phyloP scores from a whole-genome alignment of 805 yeast genomes.

The Cyberlindnera veronae region DNA sequence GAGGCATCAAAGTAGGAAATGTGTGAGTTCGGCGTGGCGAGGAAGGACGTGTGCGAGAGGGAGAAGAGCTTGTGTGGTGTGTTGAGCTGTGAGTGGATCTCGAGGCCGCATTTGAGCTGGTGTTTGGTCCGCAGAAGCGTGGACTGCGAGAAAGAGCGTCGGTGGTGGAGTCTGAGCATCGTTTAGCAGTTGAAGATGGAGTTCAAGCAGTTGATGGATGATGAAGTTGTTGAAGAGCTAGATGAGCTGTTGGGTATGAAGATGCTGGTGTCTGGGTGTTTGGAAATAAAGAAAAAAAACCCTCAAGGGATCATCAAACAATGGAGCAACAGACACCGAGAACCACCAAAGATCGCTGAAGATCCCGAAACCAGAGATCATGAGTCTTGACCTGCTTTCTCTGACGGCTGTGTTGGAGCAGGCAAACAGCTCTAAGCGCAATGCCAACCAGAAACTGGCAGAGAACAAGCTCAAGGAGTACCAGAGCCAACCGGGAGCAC shows the following conservation, averaged over 20 bases:
- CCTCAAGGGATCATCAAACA: no score
- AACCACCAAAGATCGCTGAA: background rate
- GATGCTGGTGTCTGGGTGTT: background rate
- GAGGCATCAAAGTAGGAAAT: conserved; percentile 81
- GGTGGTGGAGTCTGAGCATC: no score
- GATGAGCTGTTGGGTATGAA: no score
- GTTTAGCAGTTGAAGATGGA: no score
- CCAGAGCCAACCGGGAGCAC: conserved; percentile 63
- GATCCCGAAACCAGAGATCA: background rate
- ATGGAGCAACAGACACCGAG: no score
- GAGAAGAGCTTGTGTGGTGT: conserved; percentile 79
- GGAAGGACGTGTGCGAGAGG: conserved; percentile 45
- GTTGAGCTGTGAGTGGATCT: conserved; percentile 86
- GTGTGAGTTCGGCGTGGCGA: conserved; percentile 59
- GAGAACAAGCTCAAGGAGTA: conserved; percentile 67
- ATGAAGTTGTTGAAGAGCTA: no score
- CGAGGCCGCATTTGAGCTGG: conserved; percentile 78
- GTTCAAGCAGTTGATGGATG: no score
- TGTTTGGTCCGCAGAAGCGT: no score
- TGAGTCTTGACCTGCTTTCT: conserved; percentile 17
- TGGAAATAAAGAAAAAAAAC: no score
- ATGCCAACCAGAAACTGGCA: conserved; percentile 54
- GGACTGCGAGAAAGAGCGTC: no score
- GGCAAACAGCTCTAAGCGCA: conserved; percentile 51
- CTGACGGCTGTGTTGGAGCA: conserved; percentile 36